Evolutionary conservation across 352 stramenopile species (phyloP).

Genomic region (Globisporangium polare): DNA sequence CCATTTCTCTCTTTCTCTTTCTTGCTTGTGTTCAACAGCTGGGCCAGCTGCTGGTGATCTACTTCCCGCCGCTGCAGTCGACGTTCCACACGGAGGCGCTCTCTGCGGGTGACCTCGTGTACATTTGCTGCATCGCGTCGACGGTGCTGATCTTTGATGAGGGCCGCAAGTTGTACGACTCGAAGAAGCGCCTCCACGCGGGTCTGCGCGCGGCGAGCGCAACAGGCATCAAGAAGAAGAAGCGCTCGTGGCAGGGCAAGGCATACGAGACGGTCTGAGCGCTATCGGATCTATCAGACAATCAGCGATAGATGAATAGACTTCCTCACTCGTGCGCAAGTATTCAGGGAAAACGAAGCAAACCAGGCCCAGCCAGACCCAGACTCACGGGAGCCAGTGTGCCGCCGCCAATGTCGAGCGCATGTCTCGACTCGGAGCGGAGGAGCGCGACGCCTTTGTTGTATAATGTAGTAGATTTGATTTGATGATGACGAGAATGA

Average conservation of each 20-base stretch:
- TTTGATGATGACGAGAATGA: slow-evolving; percentile 9
- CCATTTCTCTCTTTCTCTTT: slow-evolving; percentile 10
- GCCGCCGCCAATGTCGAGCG: not conserved
- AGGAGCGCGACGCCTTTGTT: slow-evolving; percentile 4
- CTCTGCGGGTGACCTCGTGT: slow-evolving; percentile 88
- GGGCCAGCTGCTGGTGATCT: slow-evolving; percentile 96
- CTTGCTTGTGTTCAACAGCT: slow-evolving; percentile 26
- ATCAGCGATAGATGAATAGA: slow-evolving; percentile 4
- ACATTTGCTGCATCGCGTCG: slow-evolving; percentile 91
- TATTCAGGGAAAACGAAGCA: not conserved
- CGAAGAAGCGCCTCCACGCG: slow-evolving; percentile 27
- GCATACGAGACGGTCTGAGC: slow-evolving; percentile 60
- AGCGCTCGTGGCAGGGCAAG: slow-evolving; percentile 56
- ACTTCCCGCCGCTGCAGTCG: slow-evolving; percentile 93
- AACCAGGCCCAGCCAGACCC: not conserved
- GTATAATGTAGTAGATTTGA: slow-evolving; percentile 21
- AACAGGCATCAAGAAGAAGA: slow-evolving; percentile 30
- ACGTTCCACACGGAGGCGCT: slow-evolving; percentile 97
- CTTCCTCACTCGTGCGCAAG: not conserved
- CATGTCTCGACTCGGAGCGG: not conserved
- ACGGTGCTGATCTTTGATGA: slow-evolving; percentile 93
- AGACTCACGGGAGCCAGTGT: not conserved
- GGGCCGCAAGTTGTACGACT: slow-evolving; percentile 86
- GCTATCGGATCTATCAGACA: no score
- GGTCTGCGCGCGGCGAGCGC: slow-evolving; percentile 25